Evolutionary conservation across 805 yeast species (phyloP).

Genomic region (Clavispora carvajalis): DNA sequence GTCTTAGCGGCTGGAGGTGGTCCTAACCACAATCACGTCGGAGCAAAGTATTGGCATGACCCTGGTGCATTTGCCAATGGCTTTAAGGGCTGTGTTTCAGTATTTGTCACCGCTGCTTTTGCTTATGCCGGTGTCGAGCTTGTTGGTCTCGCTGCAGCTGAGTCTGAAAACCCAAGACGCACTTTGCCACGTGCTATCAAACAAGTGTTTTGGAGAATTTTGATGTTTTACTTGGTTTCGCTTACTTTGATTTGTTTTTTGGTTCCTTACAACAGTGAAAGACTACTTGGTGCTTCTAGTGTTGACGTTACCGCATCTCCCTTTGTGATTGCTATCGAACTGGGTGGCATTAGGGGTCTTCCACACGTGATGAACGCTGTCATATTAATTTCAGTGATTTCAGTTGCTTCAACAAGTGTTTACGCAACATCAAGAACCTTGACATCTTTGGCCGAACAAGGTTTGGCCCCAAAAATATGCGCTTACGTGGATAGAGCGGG

Average conservation of each 20-base stretch:
- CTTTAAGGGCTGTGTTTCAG: slow-evolving; percentile 67
- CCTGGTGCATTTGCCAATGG: slow-evolving; percentile 68
- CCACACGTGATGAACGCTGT: slow-evolving; percentile 67
- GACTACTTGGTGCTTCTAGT: slow-evolving; percentile 46
- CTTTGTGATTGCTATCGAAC: slow-evolving; percentile 64
- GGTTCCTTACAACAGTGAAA: slow-evolving; percentile 52
- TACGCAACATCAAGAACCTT: slow-evolving; percentile 56
- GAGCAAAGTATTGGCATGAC: slow-evolving; percentile 53
- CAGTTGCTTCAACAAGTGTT: slow-evolving; percentile 72
- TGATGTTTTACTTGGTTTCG: slow-evolving; percentile 61
- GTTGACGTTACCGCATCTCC: slow-evolving; percentile 68
- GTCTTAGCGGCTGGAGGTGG: slow-evolving; percentile 54
- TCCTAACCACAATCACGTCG: slow-evolving; percentile 47
- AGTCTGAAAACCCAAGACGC: slow-evolving; percentile 60
- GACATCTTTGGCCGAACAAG: slow-evolving; percentile 61
- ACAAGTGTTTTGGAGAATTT: slow-evolving; percentile 80
- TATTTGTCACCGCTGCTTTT: slow-evolving; percentile 74
- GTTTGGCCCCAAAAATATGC: slow-evolving; percentile 54
- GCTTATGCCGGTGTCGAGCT: slow-evolving; percentile 74
- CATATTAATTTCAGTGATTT: slow-evolving; percentile 58
- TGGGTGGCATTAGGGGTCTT: slow-evolving; percentile 59
- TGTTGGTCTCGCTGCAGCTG: slow-evolving; percentile 74
- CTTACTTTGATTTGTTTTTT: slow-evolving; percentile 54
- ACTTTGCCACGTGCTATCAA: slow-evolving; percentile 70
- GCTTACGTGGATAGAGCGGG: slow-evolving; percentile 74